Evolutionary conservation across 1,284 basidiomycete species (phyloP).

Genomic region (Cryptococcus neoformans): DNA sequence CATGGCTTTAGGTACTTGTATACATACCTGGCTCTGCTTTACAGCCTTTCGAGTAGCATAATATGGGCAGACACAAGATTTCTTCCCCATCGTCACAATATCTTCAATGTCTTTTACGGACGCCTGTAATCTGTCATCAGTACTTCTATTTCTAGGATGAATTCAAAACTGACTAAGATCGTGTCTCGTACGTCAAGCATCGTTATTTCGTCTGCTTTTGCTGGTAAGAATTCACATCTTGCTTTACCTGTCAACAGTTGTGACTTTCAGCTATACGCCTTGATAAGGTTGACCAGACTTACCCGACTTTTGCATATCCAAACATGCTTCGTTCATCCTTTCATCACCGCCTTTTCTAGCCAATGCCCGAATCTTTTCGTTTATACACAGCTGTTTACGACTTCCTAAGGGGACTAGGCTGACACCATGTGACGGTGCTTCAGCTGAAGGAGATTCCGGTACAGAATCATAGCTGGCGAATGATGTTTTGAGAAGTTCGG

Average conservation of each 20-base stretch:
- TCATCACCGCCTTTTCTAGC: slow-evolving; percentile 55
- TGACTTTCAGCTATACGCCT: not conserved
- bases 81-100: slow-evolving; percentile 68
- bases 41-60: slow-evolving; percentile 86
- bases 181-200: slow-evolving; percentile 87
- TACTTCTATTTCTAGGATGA: not conserved
- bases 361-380: slow-evolving; percentile 59
- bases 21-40: slow-evolving; percentile 78
- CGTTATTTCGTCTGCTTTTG: slow-evolving; percentile 63
- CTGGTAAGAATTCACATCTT: slow-evolving; percentile 77
- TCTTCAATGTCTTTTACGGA: slow-evolving; percentile 93
- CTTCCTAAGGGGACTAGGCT: slow-evolving; percentile 79
- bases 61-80: slow-evolving; percentile 78
- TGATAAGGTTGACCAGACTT: slow-evolving; percentile 16
- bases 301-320: slow-evolving; percentile 77
- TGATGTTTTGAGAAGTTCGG: slow-evolving; percentile 69
- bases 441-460: slow-evolving; percentile 49
- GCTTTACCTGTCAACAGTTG: slow-evolving; percentile 52
- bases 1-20: not conserved
- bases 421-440: slow-evolving; percentile 40
- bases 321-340: slow-evolving; percentile 89
- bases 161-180: slow-evolving; percentile 60
- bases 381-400: slow-evolving; percentile 92
- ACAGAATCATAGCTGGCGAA: slow-evolving; percentile 19
- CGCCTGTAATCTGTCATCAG: slow-evolving; percentile 55